A percentile compares a stretch with the other conserved stretches of the same genome.
phyloP scores from a whole-genome alignment of 257 asterid species.

The Nicotiana sylvestris region DNA sequence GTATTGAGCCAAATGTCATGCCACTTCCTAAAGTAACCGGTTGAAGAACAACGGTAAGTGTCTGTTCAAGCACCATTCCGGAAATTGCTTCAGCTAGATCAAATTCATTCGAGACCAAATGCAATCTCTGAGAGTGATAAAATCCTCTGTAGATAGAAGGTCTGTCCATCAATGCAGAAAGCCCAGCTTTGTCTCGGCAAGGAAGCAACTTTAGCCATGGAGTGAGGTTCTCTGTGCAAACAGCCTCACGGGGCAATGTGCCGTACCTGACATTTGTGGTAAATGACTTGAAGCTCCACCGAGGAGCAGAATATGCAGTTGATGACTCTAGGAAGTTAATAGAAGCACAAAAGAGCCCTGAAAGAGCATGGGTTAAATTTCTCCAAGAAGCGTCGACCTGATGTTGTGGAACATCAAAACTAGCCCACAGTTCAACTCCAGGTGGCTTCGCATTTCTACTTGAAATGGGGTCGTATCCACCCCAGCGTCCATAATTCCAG shows the following conservation, averaged over 20 bases:
- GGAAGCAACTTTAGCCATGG: constrained; percentile 99
- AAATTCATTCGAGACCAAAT: constrained; percentile 64
- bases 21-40: constrained; percentile 41
- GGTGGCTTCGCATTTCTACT: constrained; percentile 91
- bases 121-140: constrained; percentile 89
- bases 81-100: constrained; percentile 30
- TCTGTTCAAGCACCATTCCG: constrained; percentile 83
- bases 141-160: constrained; percentile 79
- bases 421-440: constrained; percentile 99
- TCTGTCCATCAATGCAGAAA: constrained; percentile 85
- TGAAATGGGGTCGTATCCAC: constrained; percentile 84
- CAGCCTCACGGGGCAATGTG: constrained; percentile 98
- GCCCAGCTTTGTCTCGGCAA: constrained; percentile 91
- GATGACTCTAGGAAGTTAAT: constrained; percentile 90
- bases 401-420: constrained; percentile 70
- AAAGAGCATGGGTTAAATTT: constrained; percentile 89
- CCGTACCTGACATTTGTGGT: constrained; percentile 75
- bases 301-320: constrained; percentile 72
- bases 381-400: constrained; percentile 89
- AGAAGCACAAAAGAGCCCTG: constrained; percentile 99
- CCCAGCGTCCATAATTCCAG: constrained; percentile 96
- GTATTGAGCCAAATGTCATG: constrained; percentile 22
- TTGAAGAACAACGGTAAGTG: constrained; percentile 84
- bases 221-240: constrained; percentile 97
- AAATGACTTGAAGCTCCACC: constrained; percentile 61